Evolutionary conservation across 2,329 filamentous ascomycete species (phyloP).

Genomic region (Neopestalotiopsis rosae): DNA sequence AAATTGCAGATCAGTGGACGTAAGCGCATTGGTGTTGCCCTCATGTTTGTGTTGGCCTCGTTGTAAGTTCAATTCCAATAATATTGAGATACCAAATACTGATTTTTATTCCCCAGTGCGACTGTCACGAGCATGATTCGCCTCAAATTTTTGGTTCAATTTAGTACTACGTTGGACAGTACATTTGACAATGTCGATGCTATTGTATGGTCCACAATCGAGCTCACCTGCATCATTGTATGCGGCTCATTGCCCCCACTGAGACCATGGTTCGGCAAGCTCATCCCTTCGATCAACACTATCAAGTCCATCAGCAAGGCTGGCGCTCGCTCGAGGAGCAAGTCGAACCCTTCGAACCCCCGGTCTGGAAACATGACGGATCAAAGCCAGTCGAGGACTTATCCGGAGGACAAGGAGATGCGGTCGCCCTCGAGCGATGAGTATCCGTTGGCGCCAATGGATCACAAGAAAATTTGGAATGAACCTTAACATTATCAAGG

Average conservation of each 20-base stretch:
- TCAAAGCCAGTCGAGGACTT: background rate
- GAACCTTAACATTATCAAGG: background rate
- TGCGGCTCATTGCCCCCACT: constrained; percentile 33
- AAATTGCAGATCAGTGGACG: constrained; percentile 64
- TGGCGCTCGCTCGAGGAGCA: background rate
- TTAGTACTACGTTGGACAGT: constrained; percentile 25
- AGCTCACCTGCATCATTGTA: constrained; percentile 31
- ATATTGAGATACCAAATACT: background rate
- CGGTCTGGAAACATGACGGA: background rate
- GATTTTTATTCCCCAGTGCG: constrained; percentile 20
- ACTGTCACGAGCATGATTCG: constrained; percentile 29
- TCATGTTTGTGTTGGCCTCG: constrained; percentile 71
- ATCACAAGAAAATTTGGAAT: constrained; percentile 5
- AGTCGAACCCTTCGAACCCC: background rate
- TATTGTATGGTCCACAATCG: constrained; percentile 32
- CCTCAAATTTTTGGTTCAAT: constrained; percentile 27
- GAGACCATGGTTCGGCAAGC: constrained; percentile 28
- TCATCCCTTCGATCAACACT: constrained; percentile 13
- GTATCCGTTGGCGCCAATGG: background rate
- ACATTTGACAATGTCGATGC: constrained; percentile 29
- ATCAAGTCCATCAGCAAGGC: constrained; percentile 6
- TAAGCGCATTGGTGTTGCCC: constrained; percentile 68
- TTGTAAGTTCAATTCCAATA: constrained; percentile 1
- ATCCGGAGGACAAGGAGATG: constrained; percentile 5
- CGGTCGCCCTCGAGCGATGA: background rate